Evolutionary conservation across 1,284 basidiomycete genomes (phyloP).

Genomic region (Cronartium quercuum): DNA sequence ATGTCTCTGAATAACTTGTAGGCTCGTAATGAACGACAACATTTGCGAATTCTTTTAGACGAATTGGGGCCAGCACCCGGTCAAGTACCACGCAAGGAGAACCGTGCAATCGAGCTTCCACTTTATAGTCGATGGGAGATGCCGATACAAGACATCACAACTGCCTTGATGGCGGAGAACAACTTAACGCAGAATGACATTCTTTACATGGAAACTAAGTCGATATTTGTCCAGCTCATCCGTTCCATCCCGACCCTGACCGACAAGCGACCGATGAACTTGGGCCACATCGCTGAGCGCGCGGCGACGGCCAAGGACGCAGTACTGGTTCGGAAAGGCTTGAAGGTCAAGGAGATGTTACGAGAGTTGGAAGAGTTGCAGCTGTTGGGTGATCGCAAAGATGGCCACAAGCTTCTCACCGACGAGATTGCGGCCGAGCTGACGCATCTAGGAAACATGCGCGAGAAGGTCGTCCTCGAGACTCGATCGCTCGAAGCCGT

Average conservation of each 20-base stretch:
- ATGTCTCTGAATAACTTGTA: slow-evolving; percentile 52
- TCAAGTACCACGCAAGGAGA: slow-evolving; percentile 96
- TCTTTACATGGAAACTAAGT: slow-evolving; percentile 99
- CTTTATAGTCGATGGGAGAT: slow-evolving; percentile 99
- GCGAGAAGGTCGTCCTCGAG: slow-evolving; percentile 90
- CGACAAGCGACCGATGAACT: slow-evolving; percentile 79
- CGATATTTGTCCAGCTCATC: slow-evolving; percentile 94
- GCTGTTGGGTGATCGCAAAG: slow-evolving; percentile 66
- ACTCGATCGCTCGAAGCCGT: slow-evolving; percentile 87
- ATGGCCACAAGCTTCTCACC: slow-evolving; percentile 88
- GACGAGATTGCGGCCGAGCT: slow-evolving; percentile 95
- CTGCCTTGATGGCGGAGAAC: slow-evolving; percentile 81
- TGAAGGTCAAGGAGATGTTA: slow-evolving; percentile 99
- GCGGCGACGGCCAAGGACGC: slow-evolving; percentile 97
- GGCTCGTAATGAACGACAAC: slow-evolving; percentile 96
- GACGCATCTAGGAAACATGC: slow-evolving; percentile 87
- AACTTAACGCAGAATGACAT: slow-evolving; percentile 96
- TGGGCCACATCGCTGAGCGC: slow-evolving; percentile 81
- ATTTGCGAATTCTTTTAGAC: slow-evolving; percentile 89
- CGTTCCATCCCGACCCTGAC: slow-evolving; percentile 81
- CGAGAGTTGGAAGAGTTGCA: slow-evolving; percentile 87
- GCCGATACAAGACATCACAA: slow-evolving; percentile 93
- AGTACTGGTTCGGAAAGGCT: slow-evolving; percentile 85
- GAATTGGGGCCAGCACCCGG: slow-evolving; percentile 86
- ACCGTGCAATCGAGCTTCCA: slow-evolving; percentile 81